Conservation (phyloP, 306 rosid species). For the Canavalia ensiformis region DNA sequence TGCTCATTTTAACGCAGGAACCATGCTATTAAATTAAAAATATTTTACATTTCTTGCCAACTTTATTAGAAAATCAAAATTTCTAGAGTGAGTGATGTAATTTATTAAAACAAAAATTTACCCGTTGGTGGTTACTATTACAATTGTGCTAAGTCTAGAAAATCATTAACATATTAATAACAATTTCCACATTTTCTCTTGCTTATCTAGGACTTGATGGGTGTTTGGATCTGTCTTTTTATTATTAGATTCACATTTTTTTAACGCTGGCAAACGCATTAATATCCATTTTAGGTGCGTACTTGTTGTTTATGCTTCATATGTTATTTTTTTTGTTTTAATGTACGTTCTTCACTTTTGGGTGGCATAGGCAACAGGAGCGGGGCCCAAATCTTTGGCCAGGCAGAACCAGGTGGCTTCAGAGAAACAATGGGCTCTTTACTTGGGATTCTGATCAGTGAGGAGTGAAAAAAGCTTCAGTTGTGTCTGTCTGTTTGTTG, state of each 20-base stretch:
- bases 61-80: not conserved
- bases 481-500: conserved; percentile 46
- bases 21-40: not conserved
- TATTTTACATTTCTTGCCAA: not conserved
- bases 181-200: not conserved
- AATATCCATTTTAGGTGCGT: too few species aligned
- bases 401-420: not conserved
- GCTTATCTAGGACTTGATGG: not conserved
- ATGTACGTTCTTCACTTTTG: not conserved
- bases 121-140: not conserved
- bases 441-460: not conserved
- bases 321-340: not conserved
- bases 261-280: too few species aligned
- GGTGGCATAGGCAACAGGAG: not conserved
- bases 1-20: not conserved
- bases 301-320: not conserved
- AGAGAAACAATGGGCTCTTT: conserved; percentile 8
- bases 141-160: not conserved
- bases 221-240: too few species aligned
- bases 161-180: not conserved
- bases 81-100: too few species aligned
- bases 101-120: not conserved
- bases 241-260: too few species aligned
- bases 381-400: not conserved
- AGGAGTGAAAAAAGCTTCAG: conserved; percentile 39